Base-by-base conservation (phyloP, 495 filamentous ascomycete genomes). In the Xylaria intraflava region DNA sequence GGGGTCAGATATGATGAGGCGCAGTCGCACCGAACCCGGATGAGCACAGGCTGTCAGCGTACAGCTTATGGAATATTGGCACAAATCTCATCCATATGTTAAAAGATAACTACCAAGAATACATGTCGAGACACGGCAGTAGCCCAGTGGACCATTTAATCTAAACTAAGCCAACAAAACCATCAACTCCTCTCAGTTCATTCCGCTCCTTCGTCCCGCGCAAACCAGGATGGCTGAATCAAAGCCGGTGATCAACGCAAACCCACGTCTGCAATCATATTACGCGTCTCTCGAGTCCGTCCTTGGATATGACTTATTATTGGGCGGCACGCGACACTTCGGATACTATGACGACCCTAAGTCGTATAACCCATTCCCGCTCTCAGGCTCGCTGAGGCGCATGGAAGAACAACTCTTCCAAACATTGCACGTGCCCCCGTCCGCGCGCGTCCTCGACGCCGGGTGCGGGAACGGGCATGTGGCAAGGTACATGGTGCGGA, bases 271-370 rank as follows among this genome's bases (percentile, higher is more conserved):
- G n/a, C n/a, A n/a, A n/a, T n/a, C n/a, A n/a, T n/a, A n/a, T n/a
- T n/a, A n/a, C n/a, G n/a, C n/a, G n/a, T n/a, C n/a, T n/a, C 27
- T 29, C 27, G 27, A 29, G 27, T 29, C 27, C 0, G 38, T 43
- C 14, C 27, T 55, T 1, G 52, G 45, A 16, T 55, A 55, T 22
- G 31, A 31, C 6, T 23, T 55, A 14, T 33, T 55, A 6, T 45
- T 55, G 6, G 45, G 51, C 6, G 51, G 51, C n/a, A 49, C 51
- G 23, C 43, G 45, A 14, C 51, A 54, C 36, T 54, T 54, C 51
- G 51, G 51, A 5, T 54, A 54, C 51, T 54, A 49, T n/a, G 49
- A 51, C 1, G n/a, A 51, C 24, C 41, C 29, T 1, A 46, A 46
- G 14, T 23, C 43, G 4, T 54, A 46, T 20, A 47, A 45, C 23